A percentile compares a stretch with the other conserved stretches of the same genome.
These are phyloP conservation scores for Malus sylvestris DNA, from an alignment of 306 rosid species.

Conservation along the genomic window DNA sequence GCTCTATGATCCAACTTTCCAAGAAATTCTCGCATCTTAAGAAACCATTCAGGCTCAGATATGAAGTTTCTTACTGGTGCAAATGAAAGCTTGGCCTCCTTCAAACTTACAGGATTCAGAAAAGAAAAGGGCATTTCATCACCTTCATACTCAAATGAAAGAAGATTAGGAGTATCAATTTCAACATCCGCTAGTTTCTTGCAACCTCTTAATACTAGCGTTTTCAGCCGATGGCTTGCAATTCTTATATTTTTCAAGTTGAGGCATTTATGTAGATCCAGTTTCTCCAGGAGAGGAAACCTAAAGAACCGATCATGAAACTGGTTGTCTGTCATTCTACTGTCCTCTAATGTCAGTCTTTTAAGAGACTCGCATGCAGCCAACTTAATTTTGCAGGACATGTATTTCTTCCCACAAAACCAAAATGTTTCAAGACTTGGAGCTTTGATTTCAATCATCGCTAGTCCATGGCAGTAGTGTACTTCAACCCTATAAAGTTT, in stretches of 20 bases:
- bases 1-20: background rate
- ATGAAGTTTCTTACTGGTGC: background rate
- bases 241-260: conserved; percentile 1
- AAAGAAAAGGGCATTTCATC: conserved; percentile 8
- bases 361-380: conserved; percentile 38
- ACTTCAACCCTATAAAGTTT: conserved; percentile 6
- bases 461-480: background rate
- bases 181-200: background rate
- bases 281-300: conserved; percentile 27
- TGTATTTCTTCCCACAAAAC: conserved; percentile 31
- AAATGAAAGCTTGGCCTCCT: conserved; percentile 11
- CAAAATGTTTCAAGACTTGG: conserved; percentile 51
- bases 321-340: conserved; percentile 25
- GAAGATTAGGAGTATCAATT: conserved; percentile 14
- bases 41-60: background rate
- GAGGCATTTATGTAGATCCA: conserved; percentile 1
- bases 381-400: conserved; percentile 34
- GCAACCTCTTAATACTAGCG: conserved; percentile 13
- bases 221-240: background rate
- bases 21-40: background rate
- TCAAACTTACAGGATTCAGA: background rate
- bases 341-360: conserved; percentile 42
- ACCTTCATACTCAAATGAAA: conserved; percentile 13
- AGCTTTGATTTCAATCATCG: conserved; percentile 27
- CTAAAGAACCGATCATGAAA: background rate